Conservation (phyloP, 495 filamentous ascomycete genomes). For the Trypethelium eluteriae region DNA sequence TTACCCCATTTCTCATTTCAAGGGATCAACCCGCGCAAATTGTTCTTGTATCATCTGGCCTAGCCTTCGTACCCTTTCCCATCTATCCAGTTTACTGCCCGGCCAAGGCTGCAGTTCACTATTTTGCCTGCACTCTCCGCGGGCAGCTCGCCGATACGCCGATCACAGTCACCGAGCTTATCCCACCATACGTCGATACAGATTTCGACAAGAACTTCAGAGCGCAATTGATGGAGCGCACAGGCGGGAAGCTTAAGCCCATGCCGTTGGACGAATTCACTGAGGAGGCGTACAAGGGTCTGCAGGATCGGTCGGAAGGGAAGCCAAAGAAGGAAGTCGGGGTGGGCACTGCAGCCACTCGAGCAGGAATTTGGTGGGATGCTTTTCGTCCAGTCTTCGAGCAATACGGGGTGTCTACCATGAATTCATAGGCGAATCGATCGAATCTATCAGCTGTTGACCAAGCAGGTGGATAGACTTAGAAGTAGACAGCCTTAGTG, state of each 20-base stretch:
- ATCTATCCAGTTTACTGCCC: conserved; percentile 36
- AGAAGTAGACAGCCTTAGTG: not conserved
- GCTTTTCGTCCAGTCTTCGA: conserved; percentile 1
- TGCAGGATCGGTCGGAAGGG: conserved; percentile 6
- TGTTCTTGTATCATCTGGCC: conserved; percentile 30
- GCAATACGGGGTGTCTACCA: not conserved
- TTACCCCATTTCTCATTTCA: conserved; percentile 33
- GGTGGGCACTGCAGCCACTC: not conserved
- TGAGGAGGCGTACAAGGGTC: conserved; percentile 3
- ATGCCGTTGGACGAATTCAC: conserved; percentile 16
- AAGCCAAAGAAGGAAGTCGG: conserved; percentile 15
- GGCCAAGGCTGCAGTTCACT: conserved; percentile 35
- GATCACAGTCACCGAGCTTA: conserved; percentile 33
- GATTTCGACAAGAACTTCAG: conserved; percentile 30
- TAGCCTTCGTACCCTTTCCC: conserved; percentile 33
- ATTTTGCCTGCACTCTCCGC: conserved; percentile 28
- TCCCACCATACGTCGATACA: conserved; percentile 38
- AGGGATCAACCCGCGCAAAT: conserved; percentile 27
- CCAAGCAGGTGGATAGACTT: not conserved
- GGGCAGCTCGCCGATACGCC: conserved; percentile 28
- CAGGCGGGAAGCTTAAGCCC: not conserved
- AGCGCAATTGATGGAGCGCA: conserved; percentile 15
- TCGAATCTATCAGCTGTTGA: not conserved
- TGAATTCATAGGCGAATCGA: not conserved
- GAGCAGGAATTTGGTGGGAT: conserved; percentile 11